Evolutionary conservation across 2,329 filamentous ascomycete species (phyloP), one percentile per base, ranked within the genome.

Genomic region (Colletotrichum cordylinicola): DNA sequence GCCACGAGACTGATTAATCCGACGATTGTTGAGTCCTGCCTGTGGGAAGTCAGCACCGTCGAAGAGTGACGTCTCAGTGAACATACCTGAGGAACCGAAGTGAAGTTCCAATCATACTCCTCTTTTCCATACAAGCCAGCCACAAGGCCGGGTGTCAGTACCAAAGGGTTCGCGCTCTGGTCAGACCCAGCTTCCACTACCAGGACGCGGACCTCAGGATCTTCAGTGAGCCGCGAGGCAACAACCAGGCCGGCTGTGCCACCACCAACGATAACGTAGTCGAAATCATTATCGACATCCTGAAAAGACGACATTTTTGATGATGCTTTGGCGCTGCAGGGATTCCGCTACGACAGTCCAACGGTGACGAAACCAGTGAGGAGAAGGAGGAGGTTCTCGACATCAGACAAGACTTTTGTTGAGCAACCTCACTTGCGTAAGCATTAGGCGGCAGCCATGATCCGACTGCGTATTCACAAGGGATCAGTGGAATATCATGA

Each of bases 191-290:
- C 79, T 67, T 83, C 82, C n/a, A 83, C 58, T 2, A 83, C 79
- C 1, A 82, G 61, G 2, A 83, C 80, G 10, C 67, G 66, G 15
- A 67, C 43, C 18, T 68, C 66, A 5, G 64, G 72, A 56, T 82
- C 77, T 35, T 82, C 79, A 16, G 79, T 78, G 10, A 84, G 77
- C 29, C 82, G 81, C n/a, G 80, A 82, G 24, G 82, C 82, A 21
- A 84, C 77, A 21, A 84, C 82, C 12, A 82, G 79, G n/a, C 83
- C 82, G 0, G 82, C 76, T 4, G 82, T 82, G 13, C 83, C 83
- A 31, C 83, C 82, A 8, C 83, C 82, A 3, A 83, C 80, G 39
- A 83, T 78, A 27, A 82, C 74, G 66, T 83, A 83, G 70, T 83
- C 21, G 33, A 67, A 72, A n/a, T 24, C 16, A 33, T 37, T 15